A percentile compares a stretch with the other conserved stretches of the same genome.
phyloP scores from a whole-genome alignment of 495 filamentous ascomycete genomes.

The Neurospora sp. region DNA sequence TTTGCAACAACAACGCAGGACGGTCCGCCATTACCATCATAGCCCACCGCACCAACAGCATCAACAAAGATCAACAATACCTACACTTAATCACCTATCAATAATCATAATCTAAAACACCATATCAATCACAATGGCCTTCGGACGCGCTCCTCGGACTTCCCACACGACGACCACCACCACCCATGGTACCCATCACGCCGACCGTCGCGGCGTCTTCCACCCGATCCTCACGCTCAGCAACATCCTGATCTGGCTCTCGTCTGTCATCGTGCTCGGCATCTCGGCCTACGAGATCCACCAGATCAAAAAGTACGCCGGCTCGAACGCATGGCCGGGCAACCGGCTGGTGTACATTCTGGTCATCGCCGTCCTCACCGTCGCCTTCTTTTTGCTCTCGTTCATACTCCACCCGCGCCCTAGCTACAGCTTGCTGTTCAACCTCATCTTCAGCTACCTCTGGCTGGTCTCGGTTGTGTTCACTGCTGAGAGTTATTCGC shows the following conservation, averaged over 20 bases:
- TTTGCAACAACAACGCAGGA: not conserved
- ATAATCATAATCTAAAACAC: not conserved
- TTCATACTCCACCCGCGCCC: slow-evolving; percentile 45
- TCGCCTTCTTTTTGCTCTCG: slow-evolving; percentile 47
- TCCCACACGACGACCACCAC: not conserved
- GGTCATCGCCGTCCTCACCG: slow-evolving; percentile 47
- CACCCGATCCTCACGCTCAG: slow-evolving; percentile 19
- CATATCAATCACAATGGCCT: not conserved
- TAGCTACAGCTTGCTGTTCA: slow-evolving; percentile 40
- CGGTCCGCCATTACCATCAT: not conserved
- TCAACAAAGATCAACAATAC: not conserved
- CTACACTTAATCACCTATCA: not conserved
- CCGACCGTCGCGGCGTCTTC: not conserved
- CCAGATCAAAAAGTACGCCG: not conserved
- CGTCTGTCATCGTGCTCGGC: slow-evolving; percentile 51
- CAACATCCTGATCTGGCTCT: slow-evolving; percentile 39
- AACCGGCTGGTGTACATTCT: slow-evolving; percentile 43
- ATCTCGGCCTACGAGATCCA: slow-evolving; percentile 45
- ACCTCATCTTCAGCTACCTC: slow-evolving; percentile 53
- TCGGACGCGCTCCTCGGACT: not conserved
- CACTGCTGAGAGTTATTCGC: slow-evolving; percentile 36
- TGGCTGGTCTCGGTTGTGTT: slow-evolving; percentile 56
- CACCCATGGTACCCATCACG: not conserved
- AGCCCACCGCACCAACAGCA: not conserved
- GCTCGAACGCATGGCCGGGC: slow-evolving; percentile 24